Base-by-base conservation (phyloP, 176 grass and related monocot genomes). In the Lolium rigidum region DNA sequence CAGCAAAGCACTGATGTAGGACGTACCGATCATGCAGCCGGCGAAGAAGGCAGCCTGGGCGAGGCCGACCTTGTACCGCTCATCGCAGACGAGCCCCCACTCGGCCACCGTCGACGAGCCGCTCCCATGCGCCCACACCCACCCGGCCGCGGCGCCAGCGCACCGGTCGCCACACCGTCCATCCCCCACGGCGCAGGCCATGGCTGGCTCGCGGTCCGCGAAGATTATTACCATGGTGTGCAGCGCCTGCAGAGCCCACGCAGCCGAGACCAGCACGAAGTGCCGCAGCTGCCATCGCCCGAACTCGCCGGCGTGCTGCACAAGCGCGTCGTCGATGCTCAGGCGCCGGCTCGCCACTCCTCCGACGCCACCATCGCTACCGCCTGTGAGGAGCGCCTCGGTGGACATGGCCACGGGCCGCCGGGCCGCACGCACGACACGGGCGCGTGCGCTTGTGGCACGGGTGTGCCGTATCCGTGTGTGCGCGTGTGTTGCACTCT, bases 191-290 rank as follows among this genome's bases (percentile, higher is more conserved):
- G 37, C 1, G 69, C 92, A 86, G 2, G 25, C 8, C n/a, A 50
- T 73, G 65, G 48, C 69, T 5, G 95, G 93, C 58, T 97, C 92
- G 0, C 91, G 82, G 87, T 98, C 95, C 4, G 95, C 89, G 85
- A 98, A 98, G 85, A 98, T 95, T 80, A 93, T 98, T 10, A 92
- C 91, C 95, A 98, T 98, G 50, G 93, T 92, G 89, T 98, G 95
- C 17, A 98, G 70, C 67, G 91, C 95, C 82, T 98, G 91, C 49
- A 98, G 87, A 17, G 86, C 87, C 95, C 95, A 98, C 38, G 95
- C 95, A 18, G 87, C 56, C 1, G 91, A 95, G 0, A 89, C 88
- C 77, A 90, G 72, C 59, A 95, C 70, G 93, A 98, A 98, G 83
- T 98, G 95, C 22, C 87, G 92, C 37, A 98, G 95, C 90, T 98